phyloP scores from a whole-genome alignment of 23 red algal genomes.

The Cyanidioschyzon merolae region DNA sequence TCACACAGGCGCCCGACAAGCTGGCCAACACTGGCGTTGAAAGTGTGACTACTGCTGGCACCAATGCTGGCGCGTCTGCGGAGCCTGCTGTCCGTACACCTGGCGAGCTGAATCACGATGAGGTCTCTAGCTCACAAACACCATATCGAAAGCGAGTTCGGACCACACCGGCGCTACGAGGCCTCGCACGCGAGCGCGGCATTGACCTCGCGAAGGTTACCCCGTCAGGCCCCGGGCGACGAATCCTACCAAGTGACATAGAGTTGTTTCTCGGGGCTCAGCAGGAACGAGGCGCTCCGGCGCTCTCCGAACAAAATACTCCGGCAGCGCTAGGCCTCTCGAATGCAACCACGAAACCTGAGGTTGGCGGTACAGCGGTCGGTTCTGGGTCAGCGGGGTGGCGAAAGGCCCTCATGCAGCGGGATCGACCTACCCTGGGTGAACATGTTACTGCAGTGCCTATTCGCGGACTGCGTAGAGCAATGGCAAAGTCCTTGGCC shows the following conservation, averaged over 20 bases:
- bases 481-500: constrained; percentile 47
- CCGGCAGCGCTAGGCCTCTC: background rate
- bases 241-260: constrained; percentile 21
- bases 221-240: constrained; percentile 16
- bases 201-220: constrained; percentile 18
- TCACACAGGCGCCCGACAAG: background rate
- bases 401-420: background rate
- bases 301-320: background rate
- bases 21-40: background rate
- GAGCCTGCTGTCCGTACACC: background rate
- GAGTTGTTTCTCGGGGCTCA: background rate
- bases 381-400: background rate
- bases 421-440: background rate
- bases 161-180: constrained; percentile 26
- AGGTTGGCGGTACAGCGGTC: background rate
- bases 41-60: background rate
- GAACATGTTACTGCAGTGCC: background rate
- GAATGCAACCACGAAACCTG: background rate
- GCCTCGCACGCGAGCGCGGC: background rate
- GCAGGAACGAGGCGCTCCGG: background rate
- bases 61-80: background rate
- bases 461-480: constrained; percentile 26
- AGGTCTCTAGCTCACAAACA: background rate
- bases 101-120: background rate
- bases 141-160: background rate